Evolutionary conservation across 2,329 filamentous ascomycete species (phyloP).

Genomic region (Botryotinia narcissicola): DNA sequence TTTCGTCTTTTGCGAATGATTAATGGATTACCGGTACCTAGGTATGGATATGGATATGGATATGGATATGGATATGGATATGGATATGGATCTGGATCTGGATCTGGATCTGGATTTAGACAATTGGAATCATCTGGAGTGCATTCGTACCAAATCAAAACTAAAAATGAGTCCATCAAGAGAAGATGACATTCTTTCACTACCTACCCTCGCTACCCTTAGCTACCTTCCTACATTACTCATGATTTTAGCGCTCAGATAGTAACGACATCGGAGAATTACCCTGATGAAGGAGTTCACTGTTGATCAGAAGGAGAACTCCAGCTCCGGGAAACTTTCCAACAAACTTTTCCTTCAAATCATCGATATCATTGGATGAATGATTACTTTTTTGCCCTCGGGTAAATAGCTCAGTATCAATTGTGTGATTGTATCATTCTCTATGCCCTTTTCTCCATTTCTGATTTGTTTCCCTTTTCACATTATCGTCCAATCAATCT

Average conservation of each 20-base stretch:
- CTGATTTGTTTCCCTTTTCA: neutral
- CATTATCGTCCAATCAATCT: neutral
- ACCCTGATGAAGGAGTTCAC: neutral
- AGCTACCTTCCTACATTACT: neutral
- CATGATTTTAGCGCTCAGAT: neutral
- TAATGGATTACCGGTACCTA: neutral
- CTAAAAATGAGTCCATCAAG: neutral
- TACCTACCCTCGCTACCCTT: too few relatives aligned
- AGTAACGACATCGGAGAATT: neutral
- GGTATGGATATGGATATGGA: too few relatives aligned
- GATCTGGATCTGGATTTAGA: too few relatives aligned
- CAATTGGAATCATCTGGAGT: neutral
- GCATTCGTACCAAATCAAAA: neutral
- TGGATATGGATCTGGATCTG: too few relatives aligned
- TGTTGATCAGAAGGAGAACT: constrained; percentile 4
- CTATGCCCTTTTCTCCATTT: neutral
- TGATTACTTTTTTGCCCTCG: neutral
- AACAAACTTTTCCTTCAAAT: neutral
- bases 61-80: too few relatives aligned
- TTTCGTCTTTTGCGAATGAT: neutral
- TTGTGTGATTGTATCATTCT: neutral
- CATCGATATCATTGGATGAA: neutral
- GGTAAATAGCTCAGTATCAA: neutral
- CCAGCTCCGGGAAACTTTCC: neutral
- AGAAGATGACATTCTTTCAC: neutral